These are phyloP conservation scores for Ceratocystis cubensis DNA, from an alignment of 2,329 filamentous ascomycete species.

Conservation along the genomic window DNA sequence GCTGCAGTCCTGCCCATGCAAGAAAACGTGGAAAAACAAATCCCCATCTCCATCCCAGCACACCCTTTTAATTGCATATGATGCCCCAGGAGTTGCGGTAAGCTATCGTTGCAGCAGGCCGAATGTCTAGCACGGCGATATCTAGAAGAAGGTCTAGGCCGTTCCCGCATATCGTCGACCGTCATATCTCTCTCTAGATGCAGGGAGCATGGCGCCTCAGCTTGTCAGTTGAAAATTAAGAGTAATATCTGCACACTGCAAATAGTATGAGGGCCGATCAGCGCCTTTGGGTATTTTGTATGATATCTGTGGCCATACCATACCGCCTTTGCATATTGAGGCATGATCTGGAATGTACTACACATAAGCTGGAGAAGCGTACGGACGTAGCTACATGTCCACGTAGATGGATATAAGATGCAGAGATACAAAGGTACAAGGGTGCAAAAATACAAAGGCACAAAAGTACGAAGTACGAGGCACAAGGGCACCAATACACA, in stretches of 20 bases:
- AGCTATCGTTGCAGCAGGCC: background rate
- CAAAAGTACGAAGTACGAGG: background rate
- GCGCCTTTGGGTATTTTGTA: background rate
- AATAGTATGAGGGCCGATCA: background rate
- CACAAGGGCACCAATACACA: background rate
- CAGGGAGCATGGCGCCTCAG: too few species aligned
- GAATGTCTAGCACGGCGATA: too few species aligned
- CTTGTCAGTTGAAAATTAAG: too few species aligned
- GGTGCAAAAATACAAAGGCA: background rate
- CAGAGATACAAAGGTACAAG: background rate
- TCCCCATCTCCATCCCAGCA: background rate
- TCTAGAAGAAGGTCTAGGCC: too few species aligned
- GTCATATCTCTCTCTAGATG: background rate
- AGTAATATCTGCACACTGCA: background rate
- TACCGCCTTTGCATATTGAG: background rate
- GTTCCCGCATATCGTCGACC: too few species aligned
- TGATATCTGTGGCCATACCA: background rate
- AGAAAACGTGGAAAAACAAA: background rate
- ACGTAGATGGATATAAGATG: background rate
- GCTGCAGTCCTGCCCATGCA: background rate
- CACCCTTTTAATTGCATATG: background rate
- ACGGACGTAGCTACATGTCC: background rate
- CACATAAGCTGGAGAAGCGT: too few species aligned
- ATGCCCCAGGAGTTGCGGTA: slow-evolving; percentile 1
- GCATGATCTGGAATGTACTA: slow-evolving; percentile 4